Conservation (phyloP, 2,329 filamentous ascomycete genomes). For the Phymatotrichopsis omnivora region DNA sequence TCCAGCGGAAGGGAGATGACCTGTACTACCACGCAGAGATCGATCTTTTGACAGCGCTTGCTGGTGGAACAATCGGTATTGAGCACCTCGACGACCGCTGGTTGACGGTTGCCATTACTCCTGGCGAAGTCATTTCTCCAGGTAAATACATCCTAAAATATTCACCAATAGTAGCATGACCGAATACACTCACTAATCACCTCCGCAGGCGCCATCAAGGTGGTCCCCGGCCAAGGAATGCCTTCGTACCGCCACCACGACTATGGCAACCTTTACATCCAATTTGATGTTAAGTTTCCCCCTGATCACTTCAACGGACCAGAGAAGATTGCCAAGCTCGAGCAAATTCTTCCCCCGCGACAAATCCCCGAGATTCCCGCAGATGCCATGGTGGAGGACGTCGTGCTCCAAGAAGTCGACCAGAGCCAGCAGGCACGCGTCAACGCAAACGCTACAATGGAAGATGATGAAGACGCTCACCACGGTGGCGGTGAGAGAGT, state of each 20-base stretch:
- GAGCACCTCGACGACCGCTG: slow-evolving; percentile 97
- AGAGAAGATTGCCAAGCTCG: slow-evolving; percentile 66
- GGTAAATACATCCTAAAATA: slow-evolving; percentile 50
- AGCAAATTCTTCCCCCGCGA: slow-evolving; percentile 70
- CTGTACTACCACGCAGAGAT: slow-evolving; percentile 92
- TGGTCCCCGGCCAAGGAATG: slow-evolving; percentile 95
- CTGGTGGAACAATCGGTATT: slow-evolving; percentile 79
- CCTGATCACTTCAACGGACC: slow-evolving; percentile 58
- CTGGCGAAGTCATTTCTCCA: slow-evolving; percentile 88
- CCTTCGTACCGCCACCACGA: slow-evolving; percentile 92
- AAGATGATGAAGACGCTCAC: slow-evolving; percentile 70
- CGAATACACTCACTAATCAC: no score
- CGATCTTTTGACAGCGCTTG: slow-evolving; percentile 87
- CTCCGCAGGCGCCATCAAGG: slow-evolving; percentile 68
- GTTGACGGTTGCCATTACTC: slow-evolving; percentile 84
- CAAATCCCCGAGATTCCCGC: slow-evolving; percentile 52
- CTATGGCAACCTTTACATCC: slow-evolving; percentile 89
- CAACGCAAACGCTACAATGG: slow-evolving; percentile 52
- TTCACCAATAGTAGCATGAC: slow-evolving; percentile 28
- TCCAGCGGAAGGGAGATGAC: slow-evolving; percentile 93
- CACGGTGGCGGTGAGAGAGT: slow-evolving; percentile 63
- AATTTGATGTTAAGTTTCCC: slow-evolving; percentile 96
- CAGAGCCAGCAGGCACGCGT: slow-evolving; percentile 51
- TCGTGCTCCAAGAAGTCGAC: slow-evolving; percentile 76
- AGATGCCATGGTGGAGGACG: slow-evolving; percentile 80